phyloP scores from a whole-genome alignment of 83 land plant species.

The Picea abies region DNA sequence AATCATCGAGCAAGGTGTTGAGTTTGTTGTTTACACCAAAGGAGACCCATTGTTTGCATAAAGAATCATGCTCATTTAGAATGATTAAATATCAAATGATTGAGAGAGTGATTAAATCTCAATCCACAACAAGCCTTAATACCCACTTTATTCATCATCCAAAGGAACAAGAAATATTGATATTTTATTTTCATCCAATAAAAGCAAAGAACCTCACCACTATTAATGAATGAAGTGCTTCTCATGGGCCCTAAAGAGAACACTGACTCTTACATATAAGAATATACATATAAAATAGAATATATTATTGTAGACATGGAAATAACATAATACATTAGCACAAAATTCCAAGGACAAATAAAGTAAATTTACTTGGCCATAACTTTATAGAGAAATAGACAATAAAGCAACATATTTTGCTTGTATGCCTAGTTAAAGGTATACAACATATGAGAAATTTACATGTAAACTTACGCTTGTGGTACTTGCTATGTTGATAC shows the following conservation, averaged over 20 bases:
- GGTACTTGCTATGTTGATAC: constrained; percentile 97
- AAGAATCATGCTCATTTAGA: no score
- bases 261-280: background rate
- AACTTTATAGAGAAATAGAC: background rate
- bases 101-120: background rate
- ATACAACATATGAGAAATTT: background rate
- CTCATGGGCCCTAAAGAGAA: background rate
- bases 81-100: no score
- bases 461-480: constrained; percentile 77
- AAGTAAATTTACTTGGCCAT: background rate
- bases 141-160: background rate
- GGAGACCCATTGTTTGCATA: no score
- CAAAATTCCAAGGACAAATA: background rate
- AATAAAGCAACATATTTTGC: background rate
- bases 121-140: background rate
- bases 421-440: background rate
- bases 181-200: background rate
- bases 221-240: background rate
- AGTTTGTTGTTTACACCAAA: no score
- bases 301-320: background rate
- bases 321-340: background rate
- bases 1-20: no score
- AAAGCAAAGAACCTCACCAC: background rate
- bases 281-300: background rate
- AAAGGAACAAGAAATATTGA: background rate